These are phyloP conservation scores for Ballota nigra DNA, from an alignment of 257 asterid species.

Conservation along the genomic window DNA sequence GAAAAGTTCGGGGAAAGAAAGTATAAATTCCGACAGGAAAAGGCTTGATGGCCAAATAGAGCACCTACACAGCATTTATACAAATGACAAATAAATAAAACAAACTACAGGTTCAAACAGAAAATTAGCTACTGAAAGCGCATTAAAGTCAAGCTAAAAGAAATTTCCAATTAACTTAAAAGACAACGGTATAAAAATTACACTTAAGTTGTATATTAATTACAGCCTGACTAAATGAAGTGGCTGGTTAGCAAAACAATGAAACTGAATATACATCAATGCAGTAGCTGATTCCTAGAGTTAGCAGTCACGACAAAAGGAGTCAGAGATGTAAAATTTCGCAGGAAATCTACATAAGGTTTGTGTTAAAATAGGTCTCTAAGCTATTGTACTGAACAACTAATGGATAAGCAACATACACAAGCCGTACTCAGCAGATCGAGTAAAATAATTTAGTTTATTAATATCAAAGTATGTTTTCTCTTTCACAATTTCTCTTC, in stretches of 20 bases:
- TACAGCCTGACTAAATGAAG: too few relatives aligned
- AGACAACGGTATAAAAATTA: background rate
- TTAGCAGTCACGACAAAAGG: too few relatives aligned
- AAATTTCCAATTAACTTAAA: background rate
- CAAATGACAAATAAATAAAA: background rate
- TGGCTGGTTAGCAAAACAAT: too few relatives aligned
- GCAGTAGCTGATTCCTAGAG: too few relatives aligned
- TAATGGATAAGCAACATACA: background rate
- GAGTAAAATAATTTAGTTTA: background rate
- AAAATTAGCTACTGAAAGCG: background rate
- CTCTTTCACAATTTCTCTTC: background rate
- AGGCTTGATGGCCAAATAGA: conserved; percentile 96
- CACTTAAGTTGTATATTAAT: background rate
- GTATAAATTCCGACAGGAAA: conserved; percentile 88
- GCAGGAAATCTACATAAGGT: too few relatives aligned
- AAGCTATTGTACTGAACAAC: background rate
- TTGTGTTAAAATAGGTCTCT: too few relatives aligned
- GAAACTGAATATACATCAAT: too few relatives aligned
- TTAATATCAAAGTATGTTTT: background rate
- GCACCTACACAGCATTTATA: conserved; percentile 55
- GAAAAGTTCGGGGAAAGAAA: conserved; percentile 81
- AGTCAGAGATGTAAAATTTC: too few relatives aligned
- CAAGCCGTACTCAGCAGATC: background rate
- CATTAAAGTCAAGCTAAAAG: background rate
- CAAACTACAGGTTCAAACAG: conserved; percentile 1